Evolutionary conservation across 176 grass and related monocot species (phyloP), one percentile per base, ranked within the genome.

Genomic region (Carex littledalei): DNA sequence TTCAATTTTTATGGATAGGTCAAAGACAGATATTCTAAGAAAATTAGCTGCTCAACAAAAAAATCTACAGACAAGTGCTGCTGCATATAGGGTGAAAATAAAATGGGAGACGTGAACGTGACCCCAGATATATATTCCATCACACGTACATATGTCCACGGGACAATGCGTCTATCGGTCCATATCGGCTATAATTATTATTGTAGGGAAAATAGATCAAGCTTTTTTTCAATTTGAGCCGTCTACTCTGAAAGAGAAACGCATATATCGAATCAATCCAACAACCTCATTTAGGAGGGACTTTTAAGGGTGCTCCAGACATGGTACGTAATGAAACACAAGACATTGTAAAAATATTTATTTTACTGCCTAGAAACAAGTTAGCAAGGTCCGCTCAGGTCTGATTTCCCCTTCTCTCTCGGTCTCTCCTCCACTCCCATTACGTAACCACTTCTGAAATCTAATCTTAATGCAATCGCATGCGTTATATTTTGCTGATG

Each of bases 41-140:
- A 65, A 43, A 41, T 1, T 71, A 4, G 20, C 3, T 29, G 5
- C 29, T 60, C 16, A 60, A 31, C 26, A 65, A 24, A 70, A 45
- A 41, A 45, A 35, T 71, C 37, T 21, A 71, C 43, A 45, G 11
- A 72, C 43, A 20, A 47, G 20, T 71, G 67, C 16, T 71, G 67
- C 16, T 72, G 39, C 68, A 47, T 43, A 50, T 50, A 50, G 47
- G 47, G 18, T 72, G 39, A 10, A 43, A 72, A 72, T 21, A 47
- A n/a, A 72, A 72, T 43, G 32, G 68, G 14, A 72, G 39, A 72
- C 68, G 47, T 47, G 68, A 72, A 72, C 68, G 47, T 47, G 68
- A 72, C 18, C 3, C 37, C 17, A 10, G 37, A 39, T 4, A 1
- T 1, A 43, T 1, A 35, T 72, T 72, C 18, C 39, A 45, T 43